Evolutionary conservation across 352 stramenopile genomes (phyloP), one percentile per base, ranked within the genome.

Genomic region (Globisporangium middletonii): DNA sequence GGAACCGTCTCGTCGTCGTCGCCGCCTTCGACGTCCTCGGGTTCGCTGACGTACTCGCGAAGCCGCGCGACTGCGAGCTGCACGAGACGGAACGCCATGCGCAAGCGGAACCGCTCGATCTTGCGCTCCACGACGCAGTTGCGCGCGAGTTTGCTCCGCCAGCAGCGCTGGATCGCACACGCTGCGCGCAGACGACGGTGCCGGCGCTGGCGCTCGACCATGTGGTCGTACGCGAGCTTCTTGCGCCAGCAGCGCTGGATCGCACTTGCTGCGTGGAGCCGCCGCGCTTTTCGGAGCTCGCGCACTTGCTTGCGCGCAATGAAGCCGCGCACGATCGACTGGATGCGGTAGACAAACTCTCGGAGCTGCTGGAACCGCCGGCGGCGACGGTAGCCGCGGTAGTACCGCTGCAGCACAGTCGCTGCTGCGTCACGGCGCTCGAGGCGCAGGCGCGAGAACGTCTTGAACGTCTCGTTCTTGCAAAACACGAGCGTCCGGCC

Each of bases 401-500:
- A 71, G 59, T 77, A 48, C 18, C 71, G 72, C 55, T 88, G 76
- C 19, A 88, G 28, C 13, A 74, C 48, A 18, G 64, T 69, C 26
- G 74, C 75, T 47, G 68, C 57, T 43, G 67, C 58, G 12, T 62
- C 69, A 13, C 71, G 64, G 13, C 81, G 49, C 28, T 76, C 69
- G 7, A 77, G 51, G 2, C 78, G 75, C 30, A 85, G 76, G 18
- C 65, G 73, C 47, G 62, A 80, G 41, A 88, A 75, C 15, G 67
- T 56, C 49, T 83, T 84, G 67, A 81, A 88, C 28, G 63, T 72
- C 23, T 65, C 72, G 2, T 72, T 81, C 59, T 83, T 82, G 65
- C 63, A 89, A 63, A 89, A 89, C 11, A 89, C 73, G 4, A 87
- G 55, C 23, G 76, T 85, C 41, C 71, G 79, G 50, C 79, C 76